Evolutionary conservation across 108 stramenopile genomes (phyloP).

Genomic region (Cyclotella distinguenda): DNA sequence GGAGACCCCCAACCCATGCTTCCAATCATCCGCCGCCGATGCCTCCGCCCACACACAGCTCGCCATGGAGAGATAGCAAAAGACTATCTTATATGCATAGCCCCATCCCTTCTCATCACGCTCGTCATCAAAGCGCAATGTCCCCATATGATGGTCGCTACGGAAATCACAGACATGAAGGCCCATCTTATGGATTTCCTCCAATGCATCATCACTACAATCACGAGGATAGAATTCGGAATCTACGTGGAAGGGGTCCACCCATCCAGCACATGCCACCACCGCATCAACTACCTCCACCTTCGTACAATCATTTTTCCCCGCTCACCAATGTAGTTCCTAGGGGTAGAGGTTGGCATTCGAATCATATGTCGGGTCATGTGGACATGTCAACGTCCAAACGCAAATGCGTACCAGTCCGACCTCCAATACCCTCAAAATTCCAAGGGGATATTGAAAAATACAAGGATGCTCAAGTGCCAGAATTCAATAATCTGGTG

Average conservation of each 20-base stretch:
- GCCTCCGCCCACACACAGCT: slow-evolving; percentile 6
- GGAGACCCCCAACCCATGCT: slow-evolving; percentile 12
- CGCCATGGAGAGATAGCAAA: slow-evolving; percentile 18
- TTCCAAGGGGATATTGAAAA: slow-evolving; percentile 89
- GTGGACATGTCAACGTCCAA: slow-evolving; percentile 67
- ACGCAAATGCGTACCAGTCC: slow-evolving; percentile 75
- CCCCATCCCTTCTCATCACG: slow-evolving; percentile 39
- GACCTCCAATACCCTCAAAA: slow-evolving; percentile 82
- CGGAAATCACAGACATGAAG: slow-evolving; percentile 16
- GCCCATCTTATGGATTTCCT: slow-evolving; percentile 30
- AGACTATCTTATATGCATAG: slow-evolving; percentile 34
- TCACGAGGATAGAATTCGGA: slow-evolving; percentile 69
- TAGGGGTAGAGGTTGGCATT: slow-evolving; percentile 13
- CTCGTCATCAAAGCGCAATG: slow-evolving; percentile 39
- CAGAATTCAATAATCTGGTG: slow-evolving; percentile 84
- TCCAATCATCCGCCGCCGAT: slow-evolving; percentile 7
- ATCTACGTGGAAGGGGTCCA: slow-evolving; percentile 73
- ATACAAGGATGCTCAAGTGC: slow-evolving; percentile 66
- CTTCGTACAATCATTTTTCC: slow-evolving; percentile 70
- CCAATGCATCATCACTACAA: slow-evolving; percentile 28
- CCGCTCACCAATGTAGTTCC: slow-evolving; percentile 64
- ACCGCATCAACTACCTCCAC: slow-evolving; percentile 70
- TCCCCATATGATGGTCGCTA: slow-evolving; percentile 37
- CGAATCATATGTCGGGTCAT: slow-evolving; percentile 44
- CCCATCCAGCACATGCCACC: slow-evolving; percentile 61